phyloP scores from a whole-genome alignment of 106 monocot genomes.

The Dendrobium catenatum region DNA sequence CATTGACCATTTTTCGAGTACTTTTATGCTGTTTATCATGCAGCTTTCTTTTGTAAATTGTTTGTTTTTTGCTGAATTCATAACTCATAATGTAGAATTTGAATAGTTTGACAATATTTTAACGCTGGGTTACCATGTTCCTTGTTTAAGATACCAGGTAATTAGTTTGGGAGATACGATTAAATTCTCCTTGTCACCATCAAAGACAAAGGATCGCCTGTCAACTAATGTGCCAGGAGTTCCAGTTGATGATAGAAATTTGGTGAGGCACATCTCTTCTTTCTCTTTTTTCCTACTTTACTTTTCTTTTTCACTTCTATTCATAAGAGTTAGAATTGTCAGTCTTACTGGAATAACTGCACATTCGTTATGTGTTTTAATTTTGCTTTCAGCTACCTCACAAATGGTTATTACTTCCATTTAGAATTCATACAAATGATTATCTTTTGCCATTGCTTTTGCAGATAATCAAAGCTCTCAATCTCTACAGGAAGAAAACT shows the following conservation, averaged over 20 bases:
- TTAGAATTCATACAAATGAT: not conserved
- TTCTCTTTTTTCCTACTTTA: not conserved
- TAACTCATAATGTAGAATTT: not conserved
- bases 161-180: conserved; percentile 96
- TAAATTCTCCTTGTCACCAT: conserved; percentile 93
- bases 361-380: not conserved
- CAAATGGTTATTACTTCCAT: not conserved
- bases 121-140: not conserved
- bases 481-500: conserved; percentile 91
- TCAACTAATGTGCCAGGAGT: conserved; percentile 81
- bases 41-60: not conserved
- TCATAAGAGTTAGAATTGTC: not conserved
- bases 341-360: not conserved
- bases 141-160: conserved; percentile 39
- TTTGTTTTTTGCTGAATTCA: not conserved
- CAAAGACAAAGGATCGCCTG: conserved; percentile 63
- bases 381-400: not conserved
- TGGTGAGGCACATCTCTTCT: conserved; percentile 35
- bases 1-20: too few species aligned
- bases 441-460: conserved; percentile 11
- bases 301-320: not conserved
- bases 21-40: not conserved
- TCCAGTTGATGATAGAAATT: conserved; percentile 89
- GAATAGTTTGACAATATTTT: not conserved
- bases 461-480: conserved; percentile 96